phyloP scores from a whole-genome alignment of 805 yeast species.

The Starmerella cellae region DNA sequence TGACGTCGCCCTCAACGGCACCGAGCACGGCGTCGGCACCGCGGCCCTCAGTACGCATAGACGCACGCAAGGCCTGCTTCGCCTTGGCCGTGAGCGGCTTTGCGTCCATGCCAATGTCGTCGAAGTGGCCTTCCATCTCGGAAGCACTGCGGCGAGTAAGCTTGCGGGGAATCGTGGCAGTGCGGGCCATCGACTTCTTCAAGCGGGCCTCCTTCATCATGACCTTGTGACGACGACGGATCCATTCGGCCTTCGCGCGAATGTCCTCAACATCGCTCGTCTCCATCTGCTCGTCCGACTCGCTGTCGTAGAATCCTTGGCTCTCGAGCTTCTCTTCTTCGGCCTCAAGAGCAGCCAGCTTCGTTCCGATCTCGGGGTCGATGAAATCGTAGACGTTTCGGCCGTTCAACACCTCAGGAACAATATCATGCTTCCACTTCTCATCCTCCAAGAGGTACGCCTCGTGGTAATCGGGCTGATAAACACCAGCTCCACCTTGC shows the following conservation, averaged over 20 bases:
- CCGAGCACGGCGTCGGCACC: conserved; percentile 75
- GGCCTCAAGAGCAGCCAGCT: conserved; percentile 87
- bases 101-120: conserved; percentile 79
- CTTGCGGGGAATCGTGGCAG: conserved; percentile 81
- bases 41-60: conserved; percentile 30
- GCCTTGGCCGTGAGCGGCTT: conserved; percentile 45
- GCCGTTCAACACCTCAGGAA: conserved; percentile 96
- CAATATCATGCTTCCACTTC: conserved; percentile 92
- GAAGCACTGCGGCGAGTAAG: conserved; percentile 49
- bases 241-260: conserved; percentile 83
- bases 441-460: conserved; percentile 86
- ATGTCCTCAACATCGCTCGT: conserved; percentile 59
- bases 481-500: conserved; percentile 99
- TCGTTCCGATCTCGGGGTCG: conserved; percentile 88
- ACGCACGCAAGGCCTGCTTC: conserved; percentile 25
- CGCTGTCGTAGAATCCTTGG: conserved; percentile 89
- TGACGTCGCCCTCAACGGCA: conserved; percentile 33
- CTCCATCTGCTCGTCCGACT: conserved; percentile 36
- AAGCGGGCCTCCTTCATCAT: conserved; percentile 82
- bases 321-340: conserved; percentile 89
- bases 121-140: conserved; percentile 82
- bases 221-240: conserved; percentile 84
- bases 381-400: conserved; percentile 93
- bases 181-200: conserved; percentile 76
- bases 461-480: conserved; percentile 83